Evolutionary conservation across 2,329 filamentous ascomycete genomes (phyloP), one percentile per base, ranked within the genome.

Genomic region (Penicillium sp.): DNA sequence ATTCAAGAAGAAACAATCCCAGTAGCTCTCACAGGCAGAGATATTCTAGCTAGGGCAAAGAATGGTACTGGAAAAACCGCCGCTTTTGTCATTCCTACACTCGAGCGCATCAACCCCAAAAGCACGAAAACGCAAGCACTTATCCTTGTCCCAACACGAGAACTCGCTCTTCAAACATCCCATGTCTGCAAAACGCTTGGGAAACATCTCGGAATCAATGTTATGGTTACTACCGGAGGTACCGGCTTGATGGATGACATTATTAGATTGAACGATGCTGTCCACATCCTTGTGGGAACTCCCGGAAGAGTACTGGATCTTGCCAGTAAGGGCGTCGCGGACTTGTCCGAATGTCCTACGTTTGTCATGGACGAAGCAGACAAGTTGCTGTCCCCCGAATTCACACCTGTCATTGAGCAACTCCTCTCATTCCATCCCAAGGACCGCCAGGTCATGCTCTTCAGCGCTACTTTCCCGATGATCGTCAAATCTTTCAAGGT

Each of bases 301-400:
- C 95, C 95, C 38, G 95, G 95, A 67, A 88, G 95, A 84, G 97
- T 99, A 72, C 87, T 98, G 66, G 95, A 99, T 82, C 83, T 99
- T 70, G 94, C 95, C 62, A 93, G 93, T 78, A 98, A 99, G 83
- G 93, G 91, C 67, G 93, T 99, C 63, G 95, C 95, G 66, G 95
- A 99, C 79, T 86, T 99, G 54, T 96, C 93, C 72, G 91, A 96
- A 81, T 98, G 95, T 77, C 90, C 93, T 71, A 98, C 96, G 75
- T 99, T 99, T 77, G 92, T 99, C 81, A 99, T 99, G 95, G 95
- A 99, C 74, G 95, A 99, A 79, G 95, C 95, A 59, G 95, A 99
- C 81, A 99, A 99, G 83, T 88, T 99, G 64, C 86, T 99, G 55
- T 99, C 95, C 7, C 88, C 92, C 63, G 95, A 99, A 76, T 99